Percentiles rank a stretch among this genome's conserved stretches.
Evolutionary conservation across 2,329 filamentous ascomycete species (phyloP).

Genomic region (Xylariaceae sp.): DNA sequence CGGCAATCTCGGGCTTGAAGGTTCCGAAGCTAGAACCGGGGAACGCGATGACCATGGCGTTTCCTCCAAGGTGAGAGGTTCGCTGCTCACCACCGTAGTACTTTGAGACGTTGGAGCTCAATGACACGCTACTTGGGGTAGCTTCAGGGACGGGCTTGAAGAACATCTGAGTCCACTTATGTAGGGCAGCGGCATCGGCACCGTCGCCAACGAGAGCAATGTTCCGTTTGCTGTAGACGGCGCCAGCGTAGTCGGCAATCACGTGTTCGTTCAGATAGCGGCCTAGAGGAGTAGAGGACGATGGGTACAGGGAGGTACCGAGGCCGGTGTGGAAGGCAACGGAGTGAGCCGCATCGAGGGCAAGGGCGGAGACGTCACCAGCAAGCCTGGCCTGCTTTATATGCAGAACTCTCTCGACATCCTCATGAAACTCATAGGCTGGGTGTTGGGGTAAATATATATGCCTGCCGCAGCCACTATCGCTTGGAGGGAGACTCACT

Average conservation of each 20-base stretch:
- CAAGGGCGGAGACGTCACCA: conserved; percentile 57
- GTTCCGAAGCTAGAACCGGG: conserved; percentile 74
- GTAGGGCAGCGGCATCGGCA: conserved; percentile 66
- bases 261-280: conserved; percentile 75
- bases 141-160: conserved; percentile 65
- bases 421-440: conserved; percentile 90
- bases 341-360: conserved; percentile 75
- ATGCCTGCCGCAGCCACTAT: conserved; percentile 10
- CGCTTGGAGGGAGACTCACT: conserved; percentile 43
- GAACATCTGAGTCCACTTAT: conserved; percentile 90
- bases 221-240: conserved; percentile 83
- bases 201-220: conserved; percentile 90
- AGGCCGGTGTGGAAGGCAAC: conserved; percentile 64
- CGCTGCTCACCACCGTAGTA: conserved; percentile 97
- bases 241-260: conserved; percentile 68
- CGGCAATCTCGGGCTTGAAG: conserved; percentile 84
- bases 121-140: conserved; percentile 45
- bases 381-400: conserved; percentile 70
- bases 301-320: conserved; percentile 69
- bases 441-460: conserved; percentile 18
- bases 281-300: conserved; percentile 63
- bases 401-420: conserved; percentile 71
- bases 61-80: conserved; percentile 68
- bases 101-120: conserved; percentile 63
- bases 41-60: conserved; percentile 86